Evolutionary conservation across 345 rosid genomes (phyloP).

Genomic region (Nephelium lappaceum): DNA sequence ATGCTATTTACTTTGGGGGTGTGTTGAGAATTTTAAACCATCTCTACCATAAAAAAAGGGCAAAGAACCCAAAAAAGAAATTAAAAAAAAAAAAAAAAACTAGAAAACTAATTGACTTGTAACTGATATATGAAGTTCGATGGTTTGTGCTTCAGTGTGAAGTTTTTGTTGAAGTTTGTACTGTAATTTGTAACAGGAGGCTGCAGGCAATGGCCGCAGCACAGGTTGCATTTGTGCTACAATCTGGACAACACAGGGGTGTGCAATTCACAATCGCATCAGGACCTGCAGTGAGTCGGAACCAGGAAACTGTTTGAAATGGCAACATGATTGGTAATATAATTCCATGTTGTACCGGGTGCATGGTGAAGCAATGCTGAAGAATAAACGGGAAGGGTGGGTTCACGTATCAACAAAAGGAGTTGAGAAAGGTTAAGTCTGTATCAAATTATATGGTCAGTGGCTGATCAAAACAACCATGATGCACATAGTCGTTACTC

Average conservation of each 20-base stretch:
- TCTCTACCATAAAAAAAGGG: background rate
- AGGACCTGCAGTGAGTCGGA: conserved; percentile 39
- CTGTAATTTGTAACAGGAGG: conserved; percentile 59
- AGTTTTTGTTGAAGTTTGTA: conserved; percentile 14
- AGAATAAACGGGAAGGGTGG: background rate
- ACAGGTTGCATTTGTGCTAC: conserved; percentile 83
- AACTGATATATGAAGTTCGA: background rate
- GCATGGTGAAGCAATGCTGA: background rate
- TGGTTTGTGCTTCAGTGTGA: background rate
- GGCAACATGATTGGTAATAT: background rate
- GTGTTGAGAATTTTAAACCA: background rate
- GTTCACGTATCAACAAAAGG: conserved; percentile 5
- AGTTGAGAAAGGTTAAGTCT: background rate
- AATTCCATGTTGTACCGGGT: background rate
- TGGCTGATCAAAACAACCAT: background rate
- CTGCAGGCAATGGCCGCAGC: conserved; percentile 82
- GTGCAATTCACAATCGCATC: conserved; percentile 73
- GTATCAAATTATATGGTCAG: conserved; percentile 5
- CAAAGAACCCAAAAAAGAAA: background rate
- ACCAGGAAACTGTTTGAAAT: conserved; percentile 53
- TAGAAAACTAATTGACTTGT: background rate
- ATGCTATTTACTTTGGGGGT: background rate
- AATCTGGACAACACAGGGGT: conserved; percentile 76
- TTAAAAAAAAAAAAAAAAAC: background rate
- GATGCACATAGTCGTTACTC: background rate